phyloP scores from a whole-genome alignment of 805 yeast species.

The Kodamaea nitidulidarum region DNA sequence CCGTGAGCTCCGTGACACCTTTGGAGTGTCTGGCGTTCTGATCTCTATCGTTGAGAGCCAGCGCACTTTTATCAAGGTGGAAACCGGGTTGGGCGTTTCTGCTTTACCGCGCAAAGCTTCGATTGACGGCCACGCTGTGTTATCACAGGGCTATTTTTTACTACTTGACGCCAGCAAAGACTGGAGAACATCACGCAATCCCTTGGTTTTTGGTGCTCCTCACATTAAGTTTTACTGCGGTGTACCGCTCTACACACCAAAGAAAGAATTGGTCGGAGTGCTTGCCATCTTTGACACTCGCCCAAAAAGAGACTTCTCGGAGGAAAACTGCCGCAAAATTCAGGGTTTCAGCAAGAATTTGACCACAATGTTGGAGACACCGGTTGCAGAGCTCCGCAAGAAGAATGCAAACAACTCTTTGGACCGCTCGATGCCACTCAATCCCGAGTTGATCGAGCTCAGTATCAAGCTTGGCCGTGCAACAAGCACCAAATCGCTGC shows the following conservation, averaged over 20 bases:
- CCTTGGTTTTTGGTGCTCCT: constrained; percentile 61
- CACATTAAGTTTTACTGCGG: constrained; percentile 60
- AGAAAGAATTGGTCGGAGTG: constrained; percentile 49
- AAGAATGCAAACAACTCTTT: constrained; percentile 4
- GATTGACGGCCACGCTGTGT: constrained; percentile 64
- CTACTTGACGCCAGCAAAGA: constrained; percentile 59
- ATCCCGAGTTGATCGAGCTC: constrained; percentile 28
- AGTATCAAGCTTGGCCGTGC: constrained; percentile 50
- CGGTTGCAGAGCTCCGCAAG: constrained; percentile 18
- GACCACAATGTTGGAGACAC: constrained; percentile 37
- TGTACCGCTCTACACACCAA: constrained; percentile 46
- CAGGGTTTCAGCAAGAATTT: constrained; percentile 39
- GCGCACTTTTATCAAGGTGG: constrained; percentile 47
- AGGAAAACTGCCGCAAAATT: constrained; percentile 31
- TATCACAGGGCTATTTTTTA: constrained; percentile 53
- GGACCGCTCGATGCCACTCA: constrained; percentile 1
- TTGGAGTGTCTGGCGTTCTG: constrained; percentile 49
- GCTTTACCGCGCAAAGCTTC: constrained; percentile 54
- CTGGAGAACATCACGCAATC: constrained; percentile 65
- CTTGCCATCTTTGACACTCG: constrained; percentile 54
- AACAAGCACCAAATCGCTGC: constrained; percentile 39
- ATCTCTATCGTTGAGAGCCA: constrained; percentile 53
- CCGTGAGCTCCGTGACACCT: constrained; percentile 35
- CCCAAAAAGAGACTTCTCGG: constrained; percentile 35
- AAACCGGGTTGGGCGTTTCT: constrained; percentile 43